Conservation (phyloP, 768 basidiomycete genomes). For the Calvatia gigantea region DNA sequence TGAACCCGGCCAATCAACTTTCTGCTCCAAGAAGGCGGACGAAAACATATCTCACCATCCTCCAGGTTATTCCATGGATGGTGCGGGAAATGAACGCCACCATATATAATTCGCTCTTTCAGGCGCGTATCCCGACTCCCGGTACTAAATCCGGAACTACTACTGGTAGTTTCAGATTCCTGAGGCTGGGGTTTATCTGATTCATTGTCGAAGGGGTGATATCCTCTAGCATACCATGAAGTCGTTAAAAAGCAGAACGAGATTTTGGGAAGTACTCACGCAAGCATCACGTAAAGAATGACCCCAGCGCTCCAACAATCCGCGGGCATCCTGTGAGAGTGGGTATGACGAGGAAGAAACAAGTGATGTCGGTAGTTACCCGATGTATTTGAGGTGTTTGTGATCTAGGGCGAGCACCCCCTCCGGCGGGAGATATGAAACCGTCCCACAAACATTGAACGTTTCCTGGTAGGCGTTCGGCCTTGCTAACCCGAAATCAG, state of each 20-base stretch:
- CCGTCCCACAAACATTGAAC: slow-evolving; percentile 83
- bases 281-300: slow-evolving; percentile 78
- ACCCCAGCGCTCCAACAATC: slow-evolving; percentile 90
- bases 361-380: slow-evolving; percentile 25
- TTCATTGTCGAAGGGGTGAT: slow-evolving; percentile 75
- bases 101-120: slow-evolving; percentile 67
- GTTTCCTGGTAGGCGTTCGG: slow-evolving; percentile 79
- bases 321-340: slow-evolving; percentile 64
- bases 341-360: neutral
- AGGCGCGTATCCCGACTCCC: slow-evolving; percentile 27
- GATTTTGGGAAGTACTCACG: slow-evolving; percentile 45
- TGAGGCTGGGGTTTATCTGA: slow-evolving; percentile 6
- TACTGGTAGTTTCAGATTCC: neutral
- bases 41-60: slow-evolving; percentile 52
- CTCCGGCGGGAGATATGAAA: slow-evolving; percentile 83
- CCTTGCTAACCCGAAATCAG: slow-evolving; percentile 84
- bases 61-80: slow-evolving; percentile 52
- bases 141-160: neutral
- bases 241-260: neutral
- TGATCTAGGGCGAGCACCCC: slow-evolving; percentile 77
- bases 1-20: slow-evolving; percentile 20
- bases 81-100: slow-evolving; percentile 52
- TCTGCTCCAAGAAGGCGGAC: neutral
- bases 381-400: slow-evolving; percentile 65
- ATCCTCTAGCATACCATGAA: slow-evolving; percentile 43